Evolutionary conservation across 768 basidiomycete species (phyloP), one percentile per base, ranked within the genome.

Genomic region (Pleurotus sapidus): DNA sequence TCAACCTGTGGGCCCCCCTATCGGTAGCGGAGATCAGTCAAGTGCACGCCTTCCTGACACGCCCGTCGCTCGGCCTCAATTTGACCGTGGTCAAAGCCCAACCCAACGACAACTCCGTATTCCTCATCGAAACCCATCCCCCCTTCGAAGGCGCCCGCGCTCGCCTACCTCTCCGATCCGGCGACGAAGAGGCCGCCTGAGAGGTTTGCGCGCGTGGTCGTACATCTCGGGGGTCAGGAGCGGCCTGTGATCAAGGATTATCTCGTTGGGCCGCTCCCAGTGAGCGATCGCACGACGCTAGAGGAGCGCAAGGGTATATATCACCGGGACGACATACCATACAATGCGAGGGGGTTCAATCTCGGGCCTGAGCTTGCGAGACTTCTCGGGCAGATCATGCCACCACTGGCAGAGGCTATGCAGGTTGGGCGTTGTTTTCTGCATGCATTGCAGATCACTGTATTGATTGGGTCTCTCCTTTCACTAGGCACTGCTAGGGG

Each of bases 201-300:
- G 34, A 67, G 72, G 37, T 78, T 72, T 59, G 81, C 84, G 4
- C 72, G 77, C 50, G 80, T 80, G n/a, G 75, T 75, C 24, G 70
- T 86, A 48, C 77, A 82, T 59, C 77, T 82, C 64, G 83, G 81
- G 23, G 72, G 72, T 9, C 64, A 62, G 11, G 59, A 60, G 4
- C 70, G 67, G 9, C 81, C 82, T 8, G 63, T 68, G n/a, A 75
- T 84, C 37, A 72, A 68, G 56, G 82, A 85, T 61, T 84, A 84
- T 61, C 68, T 84, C 6, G 76, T 87, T 15, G 85, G 85, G 0
- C 85, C 85, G 1, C 70, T 87, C 7, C 84, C 84, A 4, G 63
- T 83, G 17, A 65, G 72, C 30, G 47, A 59, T 4, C 53, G 66
- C 14, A 82, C 83, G 4, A 64, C 42, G 2, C 68, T 86, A 48